phyloP scores from a whole-genome alignment of 148 eudicot genomes.

The Chenopodium quinoa region DNA sequence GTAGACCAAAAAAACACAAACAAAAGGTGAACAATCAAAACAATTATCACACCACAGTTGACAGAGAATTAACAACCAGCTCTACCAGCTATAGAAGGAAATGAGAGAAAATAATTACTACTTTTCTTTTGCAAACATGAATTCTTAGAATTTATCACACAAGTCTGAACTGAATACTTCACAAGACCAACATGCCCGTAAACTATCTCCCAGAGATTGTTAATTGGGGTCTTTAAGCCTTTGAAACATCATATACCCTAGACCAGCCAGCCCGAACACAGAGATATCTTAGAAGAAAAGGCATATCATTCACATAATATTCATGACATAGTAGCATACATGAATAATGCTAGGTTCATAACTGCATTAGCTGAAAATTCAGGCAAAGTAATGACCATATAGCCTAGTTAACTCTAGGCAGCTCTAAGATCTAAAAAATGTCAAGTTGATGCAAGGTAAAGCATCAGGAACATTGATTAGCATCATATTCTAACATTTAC shows the following conservation, averaged over 20 bases:
- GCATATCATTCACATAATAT: too few species aligned
- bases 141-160: not conserved
- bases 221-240: not conserved
- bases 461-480: not conserved
- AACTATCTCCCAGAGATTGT: not conserved
- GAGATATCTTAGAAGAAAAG: not conserved
- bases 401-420: not conserved
- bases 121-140: not conserved
- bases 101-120: not conserved
- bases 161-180: not conserved
- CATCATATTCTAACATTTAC: not conserved
- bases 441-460: not conserved
- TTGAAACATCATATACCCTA: not conserved
- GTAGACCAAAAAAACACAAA: constrained; percentile 7
- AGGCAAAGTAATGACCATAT: not conserved
- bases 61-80: not conserved
- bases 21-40: constrained; percentile 4
- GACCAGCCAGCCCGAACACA: not conserved
- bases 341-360: not conserved
- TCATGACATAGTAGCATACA: too few species aligned
- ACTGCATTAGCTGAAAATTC: not conserved
- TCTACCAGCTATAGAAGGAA: not conserved
- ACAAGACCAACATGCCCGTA: not conserved
- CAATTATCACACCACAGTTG: not conserved
- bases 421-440: not conserved